Percentiles rank a stretch among this genome's conserved stretches.
Conservation (phyloP, 257 asterid genomes). For the Echites panduratus region DNA sequence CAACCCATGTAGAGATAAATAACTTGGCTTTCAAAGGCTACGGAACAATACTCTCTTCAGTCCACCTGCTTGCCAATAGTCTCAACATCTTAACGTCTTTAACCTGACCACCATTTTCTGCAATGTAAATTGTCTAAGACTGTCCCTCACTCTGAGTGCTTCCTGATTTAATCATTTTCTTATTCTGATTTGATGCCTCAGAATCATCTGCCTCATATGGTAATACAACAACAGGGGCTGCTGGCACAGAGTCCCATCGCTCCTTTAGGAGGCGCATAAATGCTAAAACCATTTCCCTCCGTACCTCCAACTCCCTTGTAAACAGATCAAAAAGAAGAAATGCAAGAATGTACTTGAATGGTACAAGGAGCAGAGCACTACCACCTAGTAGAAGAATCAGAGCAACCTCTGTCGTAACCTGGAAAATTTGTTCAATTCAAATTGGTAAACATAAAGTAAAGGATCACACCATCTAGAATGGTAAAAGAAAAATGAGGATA, state of each 20-base stretch:
- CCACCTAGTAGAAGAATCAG: conserved; percentile 58
- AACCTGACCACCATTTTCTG: neutral
- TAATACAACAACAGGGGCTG: conserved; percentile 79
- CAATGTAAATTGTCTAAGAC: conserved; percentile 3
- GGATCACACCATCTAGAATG: neutral
- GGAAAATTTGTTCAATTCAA: conserved; percentile 8
- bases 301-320: conserved; percentile 80
- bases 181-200: conserved; percentile 18
- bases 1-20: neutral
- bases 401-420: conserved; percentile 87
- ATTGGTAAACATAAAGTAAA: neutral
- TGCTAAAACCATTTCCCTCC: conserved; percentile 63
- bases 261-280: conserved; percentile 66
- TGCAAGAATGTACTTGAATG: conserved; percentile 69
- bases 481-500: no score
- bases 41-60: neutral
- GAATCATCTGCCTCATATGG: conserved; percentile 54
- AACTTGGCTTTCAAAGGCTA: conserved; percentile 3
- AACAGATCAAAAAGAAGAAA: conserved; percentile 63
- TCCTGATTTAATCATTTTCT: conserved; percentile 14
- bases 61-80: neutral
- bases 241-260: conserved; percentile 88
- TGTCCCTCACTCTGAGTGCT: conserved; percentile 16
- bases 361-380: conserved; percentile 53
- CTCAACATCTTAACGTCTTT: neutral